Evolutionary conservation across 805 yeast species (phyloP).

Genomic region (Wickerhamomyces rabaulensis): DNA sequence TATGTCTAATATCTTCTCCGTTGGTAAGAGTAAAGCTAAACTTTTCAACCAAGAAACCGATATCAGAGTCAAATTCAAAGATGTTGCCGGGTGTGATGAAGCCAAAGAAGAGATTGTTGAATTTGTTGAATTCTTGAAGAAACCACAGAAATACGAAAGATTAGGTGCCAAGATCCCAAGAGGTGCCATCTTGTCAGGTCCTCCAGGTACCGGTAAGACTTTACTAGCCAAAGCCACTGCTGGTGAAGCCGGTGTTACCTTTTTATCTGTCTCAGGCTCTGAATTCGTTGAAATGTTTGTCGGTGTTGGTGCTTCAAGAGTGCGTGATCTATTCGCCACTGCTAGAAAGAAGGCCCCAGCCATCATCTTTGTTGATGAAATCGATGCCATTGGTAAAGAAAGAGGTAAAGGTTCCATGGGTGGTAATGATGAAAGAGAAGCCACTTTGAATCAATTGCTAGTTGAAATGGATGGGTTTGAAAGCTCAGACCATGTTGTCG

Average conservation of each 20-base stretch:
- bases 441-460: conserved; percentile 88
- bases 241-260: conserved; percentile 98
- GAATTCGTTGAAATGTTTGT: conserved; percentile 99
- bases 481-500: conserved; percentile 88
- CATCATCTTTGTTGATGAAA: conserved; percentile 95
- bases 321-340: conserved; percentile 86
- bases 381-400: conserved; percentile 98
- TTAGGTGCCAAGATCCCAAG: conserved; percentile 97
- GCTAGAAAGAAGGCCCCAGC: conserved; percentile 95
- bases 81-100: conserved; percentile 96
- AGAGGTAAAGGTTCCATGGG: conserved; percentile 65
- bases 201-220: conserved; percentile 99
- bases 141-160: conserved; percentile 84
- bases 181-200: conserved; percentile 96
- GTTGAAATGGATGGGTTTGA: conserved; percentile 99
- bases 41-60: conserved; percentile 88
- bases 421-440: conserved; percentile 95
- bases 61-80: conserved; percentile 81
- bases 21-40: conserved; percentile 90
- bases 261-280: conserved; percentile 92
- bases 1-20: conserved; percentile 78
- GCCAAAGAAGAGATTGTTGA: conserved; percentile 98
- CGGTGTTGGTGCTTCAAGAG: conserved; percentile 98
- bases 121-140: conserved; percentile 87
- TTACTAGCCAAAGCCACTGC: conserved; percentile 97